Evolutionary conservation across 202 grass and related monocot genomes (phyloP).

Genomic region (Dendrocalamus latiflorus): DNA sequence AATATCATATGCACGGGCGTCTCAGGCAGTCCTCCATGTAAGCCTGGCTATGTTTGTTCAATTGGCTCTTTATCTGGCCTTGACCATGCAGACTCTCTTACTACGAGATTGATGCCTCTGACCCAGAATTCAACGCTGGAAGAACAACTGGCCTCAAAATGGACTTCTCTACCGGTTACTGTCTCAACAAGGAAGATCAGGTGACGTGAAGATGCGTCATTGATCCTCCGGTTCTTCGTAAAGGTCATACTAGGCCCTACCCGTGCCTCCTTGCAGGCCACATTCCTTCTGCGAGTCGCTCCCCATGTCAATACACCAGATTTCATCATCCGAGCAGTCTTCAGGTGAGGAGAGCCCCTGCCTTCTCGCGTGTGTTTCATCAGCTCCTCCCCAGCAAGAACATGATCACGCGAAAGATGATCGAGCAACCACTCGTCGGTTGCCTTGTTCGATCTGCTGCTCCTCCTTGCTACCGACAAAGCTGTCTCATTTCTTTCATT

Average conservation of each 20-base stretch:
- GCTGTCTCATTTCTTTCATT: conserved; percentile 48
- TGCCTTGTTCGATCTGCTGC: conserved; percentile 32
- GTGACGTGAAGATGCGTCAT: conserved; percentile 2
- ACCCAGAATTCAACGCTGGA: conserved; percentile 50
- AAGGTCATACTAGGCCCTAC: conserved; percentile 38
- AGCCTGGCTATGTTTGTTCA: background rate
- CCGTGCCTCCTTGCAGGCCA: conserved; percentile 52
- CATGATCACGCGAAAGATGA: conserved; percentile 37
- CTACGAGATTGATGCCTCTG: conserved; percentile 54
- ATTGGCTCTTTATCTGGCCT: background rate
- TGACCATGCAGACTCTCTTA: conserved; percentile 19
- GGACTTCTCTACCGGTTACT: conserved; percentile 39
- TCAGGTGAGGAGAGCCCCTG: conserved; percentile 37
- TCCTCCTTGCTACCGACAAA: conserved; percentile 36
- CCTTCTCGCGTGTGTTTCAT: conserved; percentile 50
- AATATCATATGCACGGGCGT: background rate
- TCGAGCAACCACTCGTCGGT: conserved; percentile 51
- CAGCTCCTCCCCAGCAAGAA: conserved; percentile 49
- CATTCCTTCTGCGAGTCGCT: conserved; percentile 41
- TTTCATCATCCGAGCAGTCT: conserved; percentile 44
- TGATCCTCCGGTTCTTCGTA: conserved; percentile 30
- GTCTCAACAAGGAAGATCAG: conserved; percentile 50
- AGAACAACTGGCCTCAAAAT: conserved; percentile 42
- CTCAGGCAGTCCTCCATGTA: too few species aligned
- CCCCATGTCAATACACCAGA: conserved; percentile 61